These are phyloP conservation scores for Solanum pinnatisectum DNA, from an alignment of 257 asterid genomes.

Conservation along the genomic window DNA sequence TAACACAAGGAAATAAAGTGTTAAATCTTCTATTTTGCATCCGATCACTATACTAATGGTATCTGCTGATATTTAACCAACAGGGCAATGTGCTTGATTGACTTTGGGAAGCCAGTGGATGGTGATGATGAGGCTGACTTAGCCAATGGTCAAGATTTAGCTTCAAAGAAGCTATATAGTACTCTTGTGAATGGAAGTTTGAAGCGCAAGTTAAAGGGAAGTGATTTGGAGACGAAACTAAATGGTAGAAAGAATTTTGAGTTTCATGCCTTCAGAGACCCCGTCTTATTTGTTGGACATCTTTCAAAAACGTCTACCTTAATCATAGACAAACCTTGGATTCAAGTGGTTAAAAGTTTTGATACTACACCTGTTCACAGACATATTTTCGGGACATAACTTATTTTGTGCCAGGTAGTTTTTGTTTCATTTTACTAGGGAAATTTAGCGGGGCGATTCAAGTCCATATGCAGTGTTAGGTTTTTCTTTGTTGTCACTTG, in stretches of 20 bases:
- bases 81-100: conserved; percentile 87
- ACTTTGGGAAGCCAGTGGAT: conserved; percentile 72
- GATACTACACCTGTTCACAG: conserved; percentile 84
- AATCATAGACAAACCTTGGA: conserved; percentile 94
- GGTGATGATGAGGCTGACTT: conserved; percentile 36
- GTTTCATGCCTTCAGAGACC: conserved; percentile 53
- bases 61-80: neutral
- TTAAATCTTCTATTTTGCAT: neutral
- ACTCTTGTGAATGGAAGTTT: conserved; percentile 26
- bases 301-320: conserved; percentile 68
- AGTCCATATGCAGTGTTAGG: conserved; percentile 19
- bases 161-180: conserved; percentile 25
- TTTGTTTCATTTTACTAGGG: conserved; percentile 3
- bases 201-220: conserved; percentile 48
- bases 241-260: conserved; percentile 56
- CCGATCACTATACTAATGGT: neutral
- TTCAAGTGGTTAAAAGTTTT: conserved; percentile 54
- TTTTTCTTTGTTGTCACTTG: conserved; percentile 2
- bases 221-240: conserved; percentile 37
- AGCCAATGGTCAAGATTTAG: conserved; percentile 25
- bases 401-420: conserved; percentile 1
- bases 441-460: conserved; percentile 22
- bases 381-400: conserved; percentile 77
- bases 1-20: neutral
- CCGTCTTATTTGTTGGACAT: conserved; percentile 85